Evolutionary conservation across 2,329 filamentous ascomycete genomes (phyloP), one percentile per base, ranked within the genome.

Genomic region (Fusarium xylarioides): DNA sequence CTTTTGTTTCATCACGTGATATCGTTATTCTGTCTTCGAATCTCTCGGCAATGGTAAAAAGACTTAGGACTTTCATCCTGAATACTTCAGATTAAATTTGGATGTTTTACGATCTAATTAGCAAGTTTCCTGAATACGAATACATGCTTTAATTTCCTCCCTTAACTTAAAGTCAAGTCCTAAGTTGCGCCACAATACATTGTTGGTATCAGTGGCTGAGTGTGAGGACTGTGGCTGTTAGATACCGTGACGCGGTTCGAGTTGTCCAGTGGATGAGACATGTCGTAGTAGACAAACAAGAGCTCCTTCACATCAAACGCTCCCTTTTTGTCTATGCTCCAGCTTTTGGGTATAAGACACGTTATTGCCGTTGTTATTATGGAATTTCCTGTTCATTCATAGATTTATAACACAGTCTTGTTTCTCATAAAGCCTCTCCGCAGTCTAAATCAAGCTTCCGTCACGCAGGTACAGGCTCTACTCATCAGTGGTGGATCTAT

Each of bases 201-300:
- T 35, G 42, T 5, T 28, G 21, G 28, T 21, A 21, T 44, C 21
- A 28, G 69, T 73, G 69, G 68, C 68, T 72, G 57, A 47, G 12
- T 30, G 7, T 16, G 16, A 28, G 38, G 55, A 21, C 23, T 57
- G 65, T 73, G 70, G 70, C 65, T 72, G 34, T 32, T 38, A 34
- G 69, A 55, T 67, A 74, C 67, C 70, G 66, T 71, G 70, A 74
- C 71, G 50, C 59, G 42, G 37, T 40, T 44, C 47, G 49, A 64
- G 71, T 68, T 75, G 70, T 63, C 65, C 43, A 75, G 67, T 66
- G 69, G 38, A 76, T 69, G 67, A 65, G 56, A 71, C 58, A 52
- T 19, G 7, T 6, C 26, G 26, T 28, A 52, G 60, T 19, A 52
- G 60, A 62, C 49, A 54, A 61, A 64, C 52, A 73, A 65, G 58